Percentiles rank a stretch among this genome's conserved stretches.
Evolutionary conservation across 2,329 filamentous ascomycete species (phyloP).

Genomic region (Aspergillus persii): DNA sequence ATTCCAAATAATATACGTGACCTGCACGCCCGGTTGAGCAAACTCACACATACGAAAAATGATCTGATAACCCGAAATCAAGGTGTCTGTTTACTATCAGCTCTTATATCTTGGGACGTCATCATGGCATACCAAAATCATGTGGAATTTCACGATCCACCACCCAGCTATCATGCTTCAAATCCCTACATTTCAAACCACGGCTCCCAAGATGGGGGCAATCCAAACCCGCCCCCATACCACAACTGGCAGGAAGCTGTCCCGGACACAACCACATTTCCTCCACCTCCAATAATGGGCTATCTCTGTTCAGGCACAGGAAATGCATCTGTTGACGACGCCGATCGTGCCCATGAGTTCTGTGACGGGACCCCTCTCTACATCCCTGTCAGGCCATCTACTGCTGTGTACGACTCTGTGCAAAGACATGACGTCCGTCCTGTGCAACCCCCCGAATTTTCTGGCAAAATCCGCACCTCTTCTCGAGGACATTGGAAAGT

Average conservation of each 20-base stretch:
- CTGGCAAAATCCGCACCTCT: slow-evolving; percentile 36
- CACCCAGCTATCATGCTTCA: slow-evolving; percentile 24
- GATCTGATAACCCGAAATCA: background rate
- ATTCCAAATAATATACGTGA: no score
- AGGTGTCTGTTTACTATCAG: background rate
- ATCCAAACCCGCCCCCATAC: slow-evolving; percentile 52
- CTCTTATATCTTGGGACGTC: background rate
- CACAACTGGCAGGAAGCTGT: slow-evolving; percentile 61
- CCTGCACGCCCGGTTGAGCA: background rate
- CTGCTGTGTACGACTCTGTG: slow-evolving; percentile 43
- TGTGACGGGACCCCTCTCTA: slow-evolving; percentile 53
- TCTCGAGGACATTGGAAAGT: slow-evolving; percentile 46
- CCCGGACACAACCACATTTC: slow-evolving; percentile 58
- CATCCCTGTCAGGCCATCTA: slow-evolving; percentile 45
- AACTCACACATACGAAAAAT: background rate
- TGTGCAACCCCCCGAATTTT: slow-evolving; percentile 42
- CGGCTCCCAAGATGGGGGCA: background rate
- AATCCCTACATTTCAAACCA: slow-evolving; percentile 5
- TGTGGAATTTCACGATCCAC: background rate
- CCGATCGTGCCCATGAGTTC: slow-evolving; percentile 57
- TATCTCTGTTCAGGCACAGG: slow-evolving; percentile 55
- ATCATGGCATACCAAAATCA: background rate
- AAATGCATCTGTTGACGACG: slow-evolving; percentile 56
- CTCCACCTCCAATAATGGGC: slow-evolving; percentile 57
- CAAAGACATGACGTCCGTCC: slow-evolving; percentile 47